Base-by-base conservation (phyloP, 805 yeast genomes). In the Ogataea kodamae region DNA sequence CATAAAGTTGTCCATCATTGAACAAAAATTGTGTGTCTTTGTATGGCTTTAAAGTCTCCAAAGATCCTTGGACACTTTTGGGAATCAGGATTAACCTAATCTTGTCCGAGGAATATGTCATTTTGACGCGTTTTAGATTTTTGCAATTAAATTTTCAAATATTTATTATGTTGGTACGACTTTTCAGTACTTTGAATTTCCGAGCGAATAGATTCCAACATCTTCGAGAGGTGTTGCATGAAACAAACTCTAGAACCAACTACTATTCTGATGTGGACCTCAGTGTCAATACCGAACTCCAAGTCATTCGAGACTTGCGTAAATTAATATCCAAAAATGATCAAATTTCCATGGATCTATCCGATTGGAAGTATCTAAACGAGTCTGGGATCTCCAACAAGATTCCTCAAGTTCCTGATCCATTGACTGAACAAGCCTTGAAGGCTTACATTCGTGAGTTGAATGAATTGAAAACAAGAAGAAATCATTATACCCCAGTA, bases 1-100 rank as follows among this genome's bases (percentile, higher is more conserved):
- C 76, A 37, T 58, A 69, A 0, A 71, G 35, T 8, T 47, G 40
- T 5, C 43, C 40, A 6, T 36, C 35, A 12, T 39, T 37, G 12
- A 46, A 35, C 7, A 52, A 26, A 18, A 40, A 49, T 25, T 46
- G 49, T 6, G 33, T 26, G 10, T 28, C 18, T n/a, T 28, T 28
- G 16, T 32, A 20, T 9, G 27, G 28, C 17, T 22, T 21, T 9
- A 33, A 11, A 3, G 37, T 28, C 18, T 18, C 27, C 2, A 33
- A 14, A 4, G 14, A 14, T 5, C 18, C 19, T 5, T 19, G 8
- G 6, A 30, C 6, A 12, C 23, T 28, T 6, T 26, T 21, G 3
- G 57, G 52, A 9, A 49, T 24, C 3, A 48, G 9, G 6, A 49
- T 32, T 15, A 51, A 23, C 19, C 35, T 32, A 12, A 52, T 12